phyloP scores from a whole-genome alignment of 2,329 filamentous ascomycete genomes.

The Aspergillus eucalypticola region DNA sequence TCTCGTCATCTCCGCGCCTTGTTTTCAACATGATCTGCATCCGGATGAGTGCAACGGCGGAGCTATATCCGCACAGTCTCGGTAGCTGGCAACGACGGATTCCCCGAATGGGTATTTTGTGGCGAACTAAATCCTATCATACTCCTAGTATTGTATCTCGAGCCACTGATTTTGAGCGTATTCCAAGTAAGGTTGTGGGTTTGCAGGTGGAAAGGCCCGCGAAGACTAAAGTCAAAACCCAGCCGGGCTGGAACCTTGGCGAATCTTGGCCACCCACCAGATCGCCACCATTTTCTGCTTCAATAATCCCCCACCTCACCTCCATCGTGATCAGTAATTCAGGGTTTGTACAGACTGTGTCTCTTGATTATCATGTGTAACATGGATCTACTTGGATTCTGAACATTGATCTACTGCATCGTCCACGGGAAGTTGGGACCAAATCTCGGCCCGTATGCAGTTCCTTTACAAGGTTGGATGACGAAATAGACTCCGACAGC shows the following conservation, averaged over 20 bases:
- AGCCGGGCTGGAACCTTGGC: constrained; percentile 5
- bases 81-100: background rate
- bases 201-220: too few species aligned
- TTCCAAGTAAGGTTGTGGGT: background rate
- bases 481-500: background rate
- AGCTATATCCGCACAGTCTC: background rate
- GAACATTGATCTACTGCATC: background rate
- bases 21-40: background rate
- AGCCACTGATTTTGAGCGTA: background rate
- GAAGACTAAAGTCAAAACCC: background rate
- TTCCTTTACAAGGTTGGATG: background rate
- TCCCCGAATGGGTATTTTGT: background rate
- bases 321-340: background rate
- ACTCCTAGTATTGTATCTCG: background rate
- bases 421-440: background rate
- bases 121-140: too few species aligned
- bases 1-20: background rate
- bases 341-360: background rate
- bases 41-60: background rate
- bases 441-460: background rate
- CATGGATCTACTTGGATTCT: background rate
- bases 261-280: constrained; percentile 4
- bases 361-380: background rate
- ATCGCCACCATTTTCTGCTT: background rate
- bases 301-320: background rate